Percentiles rank a stretch among this genome's conserved stretches.
Evolutionary conservation across 208 protist genomes (phyloP).

Genomic region (Zelonia costaricensis): DNA sequence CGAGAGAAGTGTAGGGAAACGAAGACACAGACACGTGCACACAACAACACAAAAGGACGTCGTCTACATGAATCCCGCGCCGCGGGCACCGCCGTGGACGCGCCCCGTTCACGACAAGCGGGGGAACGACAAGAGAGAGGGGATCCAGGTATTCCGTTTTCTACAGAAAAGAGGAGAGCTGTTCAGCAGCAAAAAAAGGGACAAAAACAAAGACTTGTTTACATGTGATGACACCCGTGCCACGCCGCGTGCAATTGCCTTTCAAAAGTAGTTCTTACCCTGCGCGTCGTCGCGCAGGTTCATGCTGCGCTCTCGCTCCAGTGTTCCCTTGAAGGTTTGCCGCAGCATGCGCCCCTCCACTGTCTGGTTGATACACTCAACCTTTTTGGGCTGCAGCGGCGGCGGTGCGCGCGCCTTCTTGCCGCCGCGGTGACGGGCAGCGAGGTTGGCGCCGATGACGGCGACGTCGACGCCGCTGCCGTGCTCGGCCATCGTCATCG

Average conservation of each 20-base stretch:
- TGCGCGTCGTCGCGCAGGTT: conserved; percentile 63
- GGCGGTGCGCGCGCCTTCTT: conserved; percentile 41
- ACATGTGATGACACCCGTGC: too few relatives aligned
- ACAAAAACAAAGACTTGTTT: conserved; percentile 6
- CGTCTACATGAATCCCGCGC: too few relatives aligned
- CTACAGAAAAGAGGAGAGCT: too few relatives aligned
- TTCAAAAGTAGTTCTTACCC: conserved; percentile 42
- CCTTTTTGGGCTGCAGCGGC: conserved; percentile 56
- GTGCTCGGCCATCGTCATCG: conserved; percentile 88
- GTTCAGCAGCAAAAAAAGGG: not conserved
- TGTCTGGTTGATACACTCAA: conserved; percentile 47
- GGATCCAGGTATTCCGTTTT: too few relatives aligned
- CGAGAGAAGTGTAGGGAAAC: too few relatives aligned
- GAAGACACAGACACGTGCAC: too few relatives aligned
- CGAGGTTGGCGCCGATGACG: conserved; percentile 40
- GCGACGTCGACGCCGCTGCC: conserved; percentile 73
- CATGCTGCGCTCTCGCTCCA: conserved; percentile 51
- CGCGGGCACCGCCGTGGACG: too few relatives aligned
- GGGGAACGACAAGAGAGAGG: not conserved
- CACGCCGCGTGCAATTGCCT: too few relatives aligned
- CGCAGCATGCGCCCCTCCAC: conserved; percentile 74
- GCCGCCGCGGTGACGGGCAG: conserved; percentile 43
- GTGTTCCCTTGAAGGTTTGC: conserved; percentile 36
- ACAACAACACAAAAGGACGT: too few relatives aligned
- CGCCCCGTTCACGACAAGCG: too few relatives aligned